phyloP scores from a whole-genome alignment of 139 green algal species.

The Chlamydomonas sp. region DNA sequence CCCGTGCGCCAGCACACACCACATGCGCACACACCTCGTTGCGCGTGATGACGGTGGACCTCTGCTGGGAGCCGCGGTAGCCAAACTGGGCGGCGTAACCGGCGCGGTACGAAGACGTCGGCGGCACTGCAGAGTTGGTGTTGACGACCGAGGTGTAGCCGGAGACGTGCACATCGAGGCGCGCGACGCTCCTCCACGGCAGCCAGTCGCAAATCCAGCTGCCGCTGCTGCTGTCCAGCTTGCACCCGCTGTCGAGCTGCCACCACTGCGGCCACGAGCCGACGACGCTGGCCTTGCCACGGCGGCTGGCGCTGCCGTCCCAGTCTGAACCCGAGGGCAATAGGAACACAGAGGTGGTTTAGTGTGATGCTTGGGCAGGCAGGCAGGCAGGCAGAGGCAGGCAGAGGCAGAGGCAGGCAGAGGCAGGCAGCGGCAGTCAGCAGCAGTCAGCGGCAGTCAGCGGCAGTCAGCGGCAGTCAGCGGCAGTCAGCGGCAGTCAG shows the following conservation, averaged over 20 bases:
- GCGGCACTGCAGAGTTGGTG: constrained; percentile 20
- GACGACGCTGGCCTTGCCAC: constrained; percentile 32
- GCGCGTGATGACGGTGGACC: constrained; percentile 40
- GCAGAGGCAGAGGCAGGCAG: too few species aligned
- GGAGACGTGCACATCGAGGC: constrained; percentile 46
- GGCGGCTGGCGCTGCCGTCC: constrained; percentile 36
- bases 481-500: too few species aligned
- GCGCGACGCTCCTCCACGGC: constrained; percentile 25
- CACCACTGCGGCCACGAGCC: constrained; percentile 47
- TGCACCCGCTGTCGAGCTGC: constrained; percentile 33
- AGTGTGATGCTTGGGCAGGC: too few species aligned
- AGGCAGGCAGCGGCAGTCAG: too few species aligned
- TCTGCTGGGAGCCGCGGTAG: constrained; percentile 1
- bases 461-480: too few species aligned
- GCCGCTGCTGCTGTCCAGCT: constrained; percentile 7
- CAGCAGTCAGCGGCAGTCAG: too few species aligned
- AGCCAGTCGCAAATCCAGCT: constrained; percentile 37
- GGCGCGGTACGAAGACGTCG: constrained; percentile 10
- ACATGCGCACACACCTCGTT: constrained; percentile 45
- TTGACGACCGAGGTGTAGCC: constrained; percentile 36
- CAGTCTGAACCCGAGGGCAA: too few species aligned
- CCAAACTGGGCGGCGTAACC: constrained; percentile 50
- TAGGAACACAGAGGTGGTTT: too few species aligned
- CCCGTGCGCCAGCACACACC: too few species aligned
- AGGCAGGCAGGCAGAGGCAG: too few species aligned